Base-by-base conservation (phyloP, 129 eudicot species). In the Centaurea solstitialis region DNA sequence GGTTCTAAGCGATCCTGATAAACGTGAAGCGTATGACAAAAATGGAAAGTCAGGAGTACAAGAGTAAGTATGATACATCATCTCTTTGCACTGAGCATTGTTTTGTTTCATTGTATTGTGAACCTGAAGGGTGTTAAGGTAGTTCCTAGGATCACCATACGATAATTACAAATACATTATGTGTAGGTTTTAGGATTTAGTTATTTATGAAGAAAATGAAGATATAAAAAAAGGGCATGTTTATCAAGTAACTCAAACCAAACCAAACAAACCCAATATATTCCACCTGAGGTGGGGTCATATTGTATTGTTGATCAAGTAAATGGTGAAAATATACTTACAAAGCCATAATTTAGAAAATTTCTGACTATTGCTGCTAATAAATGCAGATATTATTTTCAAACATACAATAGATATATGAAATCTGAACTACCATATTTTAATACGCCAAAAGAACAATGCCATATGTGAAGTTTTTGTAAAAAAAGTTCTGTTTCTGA, bases 1-100 rank as follows among this genome's bases (percentile, higher is more conserved):
- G 90, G 89, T 94, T 75, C 81, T 94, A 72, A 94, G 98, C 82
- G 97, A 94, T 80, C 91, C 97, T 75, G 91, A 90, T 66, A 90
- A 94, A 84, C 98, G 97, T 87, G 97, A 88, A 83, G 91, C 91
- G 28, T 94, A 94, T 86, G 92, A 94, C 84, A 89, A 74, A 35
- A 53, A 85, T 87, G 98, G 98, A 72, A 92, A 94, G 80, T 77
- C 88, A 64, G 98, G 93, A 69, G 86, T 90, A 50, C 81, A 73
- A 26, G 83, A 89, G 98, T 92, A 92, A 75, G 91, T 86, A 21
- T 68, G 4, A 72, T 61, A 62, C 73, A 77, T 38, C 47, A 68
- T 35, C 24, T 68, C 53, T 50, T 35, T 37, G 18, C 75, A 45
- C 22, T 5, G 7, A 35, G 15, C 11, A 9, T 59, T 59, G 10